Evolutionary conservation across 257 asterid genomes (phyloP), one percentile per base, ranked within the genome.

Genomic region (Gynochthodes officinalis): DNA sequence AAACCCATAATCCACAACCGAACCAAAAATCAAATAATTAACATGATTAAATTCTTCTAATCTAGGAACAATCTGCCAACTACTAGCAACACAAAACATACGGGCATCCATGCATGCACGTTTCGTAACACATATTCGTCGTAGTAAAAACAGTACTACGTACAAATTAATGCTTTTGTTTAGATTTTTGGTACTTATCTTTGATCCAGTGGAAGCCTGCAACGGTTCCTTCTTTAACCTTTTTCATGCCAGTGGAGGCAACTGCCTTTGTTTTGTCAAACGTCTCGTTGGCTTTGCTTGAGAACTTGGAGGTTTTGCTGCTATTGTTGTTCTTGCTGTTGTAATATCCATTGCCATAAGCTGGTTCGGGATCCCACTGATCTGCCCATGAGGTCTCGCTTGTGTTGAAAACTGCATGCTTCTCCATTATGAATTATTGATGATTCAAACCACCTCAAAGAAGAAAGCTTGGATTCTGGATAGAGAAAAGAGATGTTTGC

Each of bases 341-440:
- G 77, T 82, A 57, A 75, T 81, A 75, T 54, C 84, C 82, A 74
- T 65, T 43, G 2, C 32, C 57, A 14, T 69, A 18, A 42, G 80
- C 68, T 75, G 93, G 58, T 39, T 89, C 89, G 1, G 80, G 67
- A 48, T 89, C 96, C 97, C 96, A 91, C 42, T 91, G 96, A 79
- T 91, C 97, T 21, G 97, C 97, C 97, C 97, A 91, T 5, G 98
- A 85, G 18, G 89, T 85, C 78, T 89, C 98, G 74, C 86, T 71
- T 4, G 91, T 84, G 67, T 33, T 78, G 42, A 79, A 73, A 16
- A 63, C 75, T 0, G 79, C 13, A 32, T 77, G 71, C 0, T 32
- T 32, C 43, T 76, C 80, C 80, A 63, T 76, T 42, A 32, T 49
- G 32, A 28, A 14, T 67, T 5, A 14, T 4, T 67, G 21, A 28